Conservation (phyloP, 2,329 filamentous ascomycete species). For the Aspergillus neoniger region DNA sequence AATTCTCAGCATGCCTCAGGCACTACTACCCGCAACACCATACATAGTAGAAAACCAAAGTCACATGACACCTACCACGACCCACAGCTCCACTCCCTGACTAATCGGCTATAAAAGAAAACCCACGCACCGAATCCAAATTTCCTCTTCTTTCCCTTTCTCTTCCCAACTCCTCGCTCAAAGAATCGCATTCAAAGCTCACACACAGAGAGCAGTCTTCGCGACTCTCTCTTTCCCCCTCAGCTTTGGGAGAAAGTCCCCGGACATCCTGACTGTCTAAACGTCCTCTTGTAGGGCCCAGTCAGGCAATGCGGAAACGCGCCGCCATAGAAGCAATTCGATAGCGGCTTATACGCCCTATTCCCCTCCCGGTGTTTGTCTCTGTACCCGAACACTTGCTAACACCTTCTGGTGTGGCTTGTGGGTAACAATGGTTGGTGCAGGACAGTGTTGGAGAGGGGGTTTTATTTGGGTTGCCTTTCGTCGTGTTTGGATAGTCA, state of each 20-base stretch:
- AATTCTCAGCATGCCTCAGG: background rate
- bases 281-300: slow-evolving; percentile 27
- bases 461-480: slow-evolving; percentile 58
- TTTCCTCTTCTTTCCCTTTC: slow-evolving; percentile 37
- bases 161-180: slow-evolving; percentile 81
- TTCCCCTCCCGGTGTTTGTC: slow-evolving; percentile 38
- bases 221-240: slow-evolving; percentile 36
- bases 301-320: slow-evolving; percentile 84
- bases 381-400: slow-evolving; percentile 53
- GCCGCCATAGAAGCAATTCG: slow-evolving; percentile 97
- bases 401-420: slow-evolving; percentile 17
- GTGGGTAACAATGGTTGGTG: slow-evolving; percentile 41
- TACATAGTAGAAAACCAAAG: background rate
- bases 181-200: slow-evolving; percentile 99
- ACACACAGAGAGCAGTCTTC: slow-evolving; percentile 73
- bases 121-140: slow-evolving; percentile 21
- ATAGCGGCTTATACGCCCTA: slow-evolving; percentile 75
- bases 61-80: background rate
- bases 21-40: background rate
- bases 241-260: slow-evolving; percentile 99
- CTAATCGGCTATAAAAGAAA: slow-evolving; percentile 14
- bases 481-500: slow-evolving; percentile 96
- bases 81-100: slow-evolving; percentile 18
- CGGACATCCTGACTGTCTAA: slow-evolving; percentile 69
- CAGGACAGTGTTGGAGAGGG: slow-evolving; percentile 39